A percentile compares a stretch with the other conserved stretches of the same genome.
Evolutionary conservation across 495 filamentous ascomycete genomes (phyloP).

Genomic region (Mytilinidion resinicola): DNA sequence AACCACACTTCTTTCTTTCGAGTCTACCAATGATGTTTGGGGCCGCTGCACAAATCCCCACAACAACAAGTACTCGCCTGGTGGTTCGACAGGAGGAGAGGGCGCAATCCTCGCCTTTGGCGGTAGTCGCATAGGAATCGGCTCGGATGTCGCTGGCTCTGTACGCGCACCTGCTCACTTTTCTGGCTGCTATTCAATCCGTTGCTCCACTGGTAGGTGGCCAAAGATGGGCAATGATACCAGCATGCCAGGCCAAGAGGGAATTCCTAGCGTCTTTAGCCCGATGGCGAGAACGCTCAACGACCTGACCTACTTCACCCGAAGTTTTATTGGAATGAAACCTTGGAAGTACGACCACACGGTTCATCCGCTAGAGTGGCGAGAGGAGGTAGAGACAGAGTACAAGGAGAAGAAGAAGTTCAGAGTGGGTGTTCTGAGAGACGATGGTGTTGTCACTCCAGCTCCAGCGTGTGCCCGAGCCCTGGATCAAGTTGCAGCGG

Average conservation of each 20-base stretch:
- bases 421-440: constrained; percentile 69
- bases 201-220: constrained; percentile 95
- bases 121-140: constrained; percentile 84
- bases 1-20: constrained; percentile 84
- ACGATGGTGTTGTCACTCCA: constrained; percentile 82
- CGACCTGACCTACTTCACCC: constrained; percentile 83
- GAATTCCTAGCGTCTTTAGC: constrained; percentile 80
- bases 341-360: constrained; percentile 89
- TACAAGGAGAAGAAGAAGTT: constrained; percentile 55
- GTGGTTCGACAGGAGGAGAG: constrained; percentile 89
- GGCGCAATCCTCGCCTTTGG: constrained; percentile 78
- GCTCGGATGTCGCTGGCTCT: constrained; percentile 89
- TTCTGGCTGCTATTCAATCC: constrained; percentile 80
- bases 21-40: constrained; percentile 83
- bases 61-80: constrained; percentile 74
- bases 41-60: constrained; percentile 81
- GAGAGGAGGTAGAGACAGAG: constrained; percentile 51
- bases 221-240: constrained; percentile 79
- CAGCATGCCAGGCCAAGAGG: constrained; percentile 92
- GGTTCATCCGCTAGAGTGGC: constrained; percentile 81
- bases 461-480: constrained; percentile 79
- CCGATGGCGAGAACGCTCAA: constrained; percentile 87
- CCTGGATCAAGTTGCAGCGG: constrained; percentile 59
- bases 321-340: constrained; percentile 69
- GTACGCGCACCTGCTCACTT: constrained; percentile 87